phyloP scores from a whole-genome alignment of 164 flowering plant species.

The Magnolia changhungtana region DNA sequence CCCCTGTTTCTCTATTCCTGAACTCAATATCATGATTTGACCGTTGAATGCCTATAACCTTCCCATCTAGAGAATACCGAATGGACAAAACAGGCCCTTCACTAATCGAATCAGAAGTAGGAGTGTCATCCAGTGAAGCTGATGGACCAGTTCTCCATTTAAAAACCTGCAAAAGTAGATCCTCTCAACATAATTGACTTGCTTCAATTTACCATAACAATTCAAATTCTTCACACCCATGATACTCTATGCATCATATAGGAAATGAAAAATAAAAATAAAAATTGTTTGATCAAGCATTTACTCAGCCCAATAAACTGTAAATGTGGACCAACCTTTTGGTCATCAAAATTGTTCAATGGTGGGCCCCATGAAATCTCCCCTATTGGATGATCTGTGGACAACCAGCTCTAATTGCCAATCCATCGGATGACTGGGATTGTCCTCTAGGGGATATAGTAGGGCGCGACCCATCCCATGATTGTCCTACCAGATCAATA shows the following conservation, averaged over 20 bases:
- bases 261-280: too few species aligned
- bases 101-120: slow-evolving; percentile 57
- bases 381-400: neutral
- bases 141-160: slow-evolving; percentile 72
- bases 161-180: slow-evolving; percentile 46
- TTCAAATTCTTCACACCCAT: too few species aligned
- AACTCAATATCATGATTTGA: slow-evolving; percentile 72
- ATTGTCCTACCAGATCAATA: neutral
- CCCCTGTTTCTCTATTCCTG: slow-evolving; percentile 63
- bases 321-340: neutral
- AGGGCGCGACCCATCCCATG: neutral
- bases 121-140: slow-evolving; percentile 40
- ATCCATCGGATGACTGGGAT: neutral
- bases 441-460: neutral
- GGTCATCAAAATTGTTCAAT: too few species aligned
- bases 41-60: slow-evolving; percentile 73
- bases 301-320: neutral
- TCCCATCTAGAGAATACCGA: slow-evolving; percentile 73
- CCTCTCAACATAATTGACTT: neutral
- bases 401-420: neutral
- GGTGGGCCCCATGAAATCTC: neutral
- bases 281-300: neutral
- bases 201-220: neutral
- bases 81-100: slow-evolving; percentile 76
- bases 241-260: too few species aligned